A percentile compares a stretch with the other conserved stretches of the same genome.
Conservation (phyloP, 2,329 filamentous ascomycete species). For the Colletotrichum navitas region DNA sequence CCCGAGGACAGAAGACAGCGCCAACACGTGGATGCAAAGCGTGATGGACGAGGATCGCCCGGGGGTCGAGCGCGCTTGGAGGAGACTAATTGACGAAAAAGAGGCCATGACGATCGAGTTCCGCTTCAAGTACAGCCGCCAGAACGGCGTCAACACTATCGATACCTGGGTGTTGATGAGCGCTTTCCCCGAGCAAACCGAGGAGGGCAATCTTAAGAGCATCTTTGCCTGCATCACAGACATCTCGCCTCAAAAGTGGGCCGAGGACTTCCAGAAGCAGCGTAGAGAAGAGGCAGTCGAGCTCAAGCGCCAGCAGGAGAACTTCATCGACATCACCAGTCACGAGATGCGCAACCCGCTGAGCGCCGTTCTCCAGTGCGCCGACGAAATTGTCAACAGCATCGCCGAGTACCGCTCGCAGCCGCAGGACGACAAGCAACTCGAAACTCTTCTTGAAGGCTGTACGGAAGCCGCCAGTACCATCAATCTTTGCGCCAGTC, state of each 20-base stretch:
- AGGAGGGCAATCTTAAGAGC: conserved; percentile 74
- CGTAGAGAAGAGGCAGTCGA: conserved; percentile 86
- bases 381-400: conserved; percentile 75
- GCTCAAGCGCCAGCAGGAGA: conserved; percentile 78
- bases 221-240: conserved; percentile 87
- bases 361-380: conserved; percentile 80
- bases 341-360: conserved; percentile 84
- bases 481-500: conserved; percentile 82
- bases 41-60: conserved; percentile 75
- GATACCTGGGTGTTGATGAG: conserved; percentile 85
- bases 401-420: conserved; percentile 57
- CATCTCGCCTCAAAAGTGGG: conserved; percentile 87
- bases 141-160: conserved; percentile 69
- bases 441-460: conserved; percentile 64
- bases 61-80: conserved; percentile 72
- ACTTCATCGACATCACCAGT: conserved; percentile 80
- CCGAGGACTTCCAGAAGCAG: conserved; percentile 82
- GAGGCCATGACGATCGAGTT: conserved; percentile 78
- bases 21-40: conserved; percentile 78
- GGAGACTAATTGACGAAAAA: conserved; percentile 70
- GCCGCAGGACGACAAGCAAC: conserved; percentile 52
- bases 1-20: conserved; percentile 67
- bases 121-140: conserved; percentile 77
- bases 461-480: conserved; percentile 84
- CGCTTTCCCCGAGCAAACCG: conserved; percentile 78